Conservation (phyloP, 805 yeast genomes). For the Starmerella kuoi region DNA sequence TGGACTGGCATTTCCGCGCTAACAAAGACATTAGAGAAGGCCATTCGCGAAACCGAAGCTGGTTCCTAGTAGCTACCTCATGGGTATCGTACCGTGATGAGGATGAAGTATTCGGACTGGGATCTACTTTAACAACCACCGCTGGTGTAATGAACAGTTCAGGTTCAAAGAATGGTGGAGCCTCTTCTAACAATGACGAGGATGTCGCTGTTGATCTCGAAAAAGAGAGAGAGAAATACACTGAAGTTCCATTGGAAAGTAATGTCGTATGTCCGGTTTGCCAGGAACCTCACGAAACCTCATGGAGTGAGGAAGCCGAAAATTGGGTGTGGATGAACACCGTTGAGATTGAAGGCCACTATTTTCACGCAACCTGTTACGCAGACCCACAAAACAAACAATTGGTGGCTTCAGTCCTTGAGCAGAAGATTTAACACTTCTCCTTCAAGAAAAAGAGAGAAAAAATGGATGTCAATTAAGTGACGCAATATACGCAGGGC, state of each 20-base stretch:
- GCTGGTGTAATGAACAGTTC: constrained; percentile 17
- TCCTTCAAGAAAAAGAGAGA: too few species aligned
- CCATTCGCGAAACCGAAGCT: constrained; percentile 55
- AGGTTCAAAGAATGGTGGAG: constrained; percentile 17
- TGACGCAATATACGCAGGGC: too few species aligned
- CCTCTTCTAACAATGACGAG: constrained; percentile 21
- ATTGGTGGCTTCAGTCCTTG: constrained; percentile 17
- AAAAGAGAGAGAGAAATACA: constrained; percentile 34
- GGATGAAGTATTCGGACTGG: constrained; percentile 36
- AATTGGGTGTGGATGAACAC: constrained; percentile 78
- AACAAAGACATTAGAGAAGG: constrained; percentile 58
- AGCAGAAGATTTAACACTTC: not conserved
- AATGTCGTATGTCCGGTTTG: constrained; percentile 59
- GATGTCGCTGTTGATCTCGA: constrained; percentile 30
- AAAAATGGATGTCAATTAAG: too few species aligned
- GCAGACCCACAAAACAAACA: constrained; percentile 41
- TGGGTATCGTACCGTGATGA: constrained; percentile 67
- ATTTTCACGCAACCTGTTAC: constrained; percentile 58
- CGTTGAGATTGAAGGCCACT: constrained; percentile 36
- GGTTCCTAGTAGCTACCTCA: constrained; percentile 62
- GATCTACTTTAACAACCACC: constrained; percentile 22
- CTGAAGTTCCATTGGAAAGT: constrained; percentile 54
- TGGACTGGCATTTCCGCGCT: constrained; percentile 94
- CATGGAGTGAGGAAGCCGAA: constrained; percentile 59
- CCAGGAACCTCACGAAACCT: constrained; percentile 50